Evolutionary conservation across 257 asterid species (phyloP), one percentile per base, ranked within the genome.

Genomic region (Petunia secreta): DNA sequence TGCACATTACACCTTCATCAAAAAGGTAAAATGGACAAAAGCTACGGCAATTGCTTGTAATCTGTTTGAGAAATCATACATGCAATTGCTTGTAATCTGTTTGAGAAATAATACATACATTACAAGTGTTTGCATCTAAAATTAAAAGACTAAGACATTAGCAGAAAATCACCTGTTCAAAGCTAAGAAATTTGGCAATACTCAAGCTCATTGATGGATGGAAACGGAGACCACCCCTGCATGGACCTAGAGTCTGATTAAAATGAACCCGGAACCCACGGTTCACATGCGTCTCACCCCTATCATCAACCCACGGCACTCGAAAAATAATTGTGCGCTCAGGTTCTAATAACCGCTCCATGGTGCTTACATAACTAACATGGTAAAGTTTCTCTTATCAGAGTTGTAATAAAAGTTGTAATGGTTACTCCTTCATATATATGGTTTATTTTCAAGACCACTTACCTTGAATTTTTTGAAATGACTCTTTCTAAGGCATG

Each of bases 181-280:
- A 95, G 84, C 98, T 89, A 80, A 95, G 99, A 88, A 95, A 95
- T 85, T 95, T 95, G 57, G 98, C 95, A 85, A 91, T 87, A 89
- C 99, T 91, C 91, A 95, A 86, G 90, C 85, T 95, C 98, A 95
- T 92, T 25, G 85, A 88, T 39, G 98, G 95, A 85, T 95, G 99
- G 85, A 95, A 95, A 59, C 97, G 98, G 54, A 95, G 92, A 64
- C 98, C 99, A 80, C 99, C 99, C 85, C 99, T 89, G 92, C 97
- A 95, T 38, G 99, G 99, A 84, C 99, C 99, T 80, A 95, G 91
- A 75, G 98, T 87, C 91, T 93, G 98, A 86, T 92, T 95, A 82
- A 93, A 95, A 82, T 92, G 97, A 84, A 95, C 95, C 63, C 98
- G 96, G 77, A 89, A 91, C 62, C 99, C 99, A 54, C 99, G 97